These are phyloP conservation scores for Diaporthe sp. DNA, from an alignment of 2,329 filamentous ascomycete genomes.

Conservation along the genomic window DNA sequence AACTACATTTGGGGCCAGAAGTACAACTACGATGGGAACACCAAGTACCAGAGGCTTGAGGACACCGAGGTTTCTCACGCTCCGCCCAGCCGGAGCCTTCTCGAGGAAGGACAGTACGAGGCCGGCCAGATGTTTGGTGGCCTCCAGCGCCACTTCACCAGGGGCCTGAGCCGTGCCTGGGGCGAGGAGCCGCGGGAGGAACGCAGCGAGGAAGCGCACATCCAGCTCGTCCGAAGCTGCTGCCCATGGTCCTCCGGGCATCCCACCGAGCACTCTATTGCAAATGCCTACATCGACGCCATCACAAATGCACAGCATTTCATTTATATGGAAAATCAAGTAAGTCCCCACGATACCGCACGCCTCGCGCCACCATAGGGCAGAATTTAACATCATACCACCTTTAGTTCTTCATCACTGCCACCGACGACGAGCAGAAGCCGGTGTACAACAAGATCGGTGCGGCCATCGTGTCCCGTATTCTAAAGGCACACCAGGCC, in stretches of 20 bases:
- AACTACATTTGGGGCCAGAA: constrained; percentile 91
- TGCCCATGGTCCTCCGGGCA: constrained; percentile 64
- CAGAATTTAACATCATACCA: constrained; percentile 11
- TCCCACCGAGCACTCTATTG: constrained; percentile 78
- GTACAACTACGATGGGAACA: constrained; percentile 67
- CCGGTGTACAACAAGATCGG: constrained; percentile 84
- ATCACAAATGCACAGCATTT: constrained; percentile 78
- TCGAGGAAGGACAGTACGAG: constrained; percentile 39
- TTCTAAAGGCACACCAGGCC: constrained; percentile 74
- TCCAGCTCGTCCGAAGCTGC: constrained; percentile 59
- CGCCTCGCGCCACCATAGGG: too few species aligned
- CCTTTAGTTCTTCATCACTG: constrained; percentile 84
- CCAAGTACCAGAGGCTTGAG: constrained; percentile 57
- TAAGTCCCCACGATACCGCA: constrained; percentile 37
- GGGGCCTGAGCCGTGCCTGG: constrained; percentile 50
- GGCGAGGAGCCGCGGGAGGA: constrained; percentile 40
- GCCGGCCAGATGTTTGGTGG: constrained; percentile 41
- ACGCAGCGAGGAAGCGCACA: constrained; percentile 45
- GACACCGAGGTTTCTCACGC: constrained; percentile 37
- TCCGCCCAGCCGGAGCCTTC: constrained; percentile 37
- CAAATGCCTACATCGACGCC: constrained; percentile 82
- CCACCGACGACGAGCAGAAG: constrained; percentile 75
- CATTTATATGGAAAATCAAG: constrained; percentile 83
- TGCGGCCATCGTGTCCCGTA: constrained; percentile 80
- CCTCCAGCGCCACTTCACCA: constrained; percentile 46